These are phyloP conservation scores for Zymoseptoria ardabiliae DNA, from an alignment of 2,329 filamentous ascomycete species.

Conservation along the genomic window DNA sequence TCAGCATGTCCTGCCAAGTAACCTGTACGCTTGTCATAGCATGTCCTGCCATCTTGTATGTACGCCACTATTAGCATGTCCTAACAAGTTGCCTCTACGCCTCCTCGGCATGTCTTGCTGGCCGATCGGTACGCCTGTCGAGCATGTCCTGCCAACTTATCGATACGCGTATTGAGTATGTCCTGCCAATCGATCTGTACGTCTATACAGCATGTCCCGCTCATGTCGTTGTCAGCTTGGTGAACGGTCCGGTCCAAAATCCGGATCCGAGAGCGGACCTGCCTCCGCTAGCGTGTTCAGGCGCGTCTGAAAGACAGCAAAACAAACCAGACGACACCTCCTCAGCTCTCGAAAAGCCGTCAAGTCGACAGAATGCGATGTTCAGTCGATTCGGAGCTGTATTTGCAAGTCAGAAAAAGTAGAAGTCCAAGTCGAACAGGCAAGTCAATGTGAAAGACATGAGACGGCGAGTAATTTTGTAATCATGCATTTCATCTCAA, in stretches of 20 bases:
- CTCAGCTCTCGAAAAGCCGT: background rate
- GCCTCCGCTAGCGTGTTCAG: background rate
- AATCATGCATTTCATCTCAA: constrained; percentile 31
- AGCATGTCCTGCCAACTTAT: too few relatives aligned
- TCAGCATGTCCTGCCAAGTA: too few relatives aligned
- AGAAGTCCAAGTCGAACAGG: background rate
- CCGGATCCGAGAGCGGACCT: background rate
- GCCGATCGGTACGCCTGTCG: too few relatives aligned
- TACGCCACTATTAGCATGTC: too few relatives aligned
- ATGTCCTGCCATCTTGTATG: too few relatives aligned
- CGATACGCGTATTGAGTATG: too few relatives aligned
- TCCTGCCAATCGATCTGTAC: too few relatives aligned
- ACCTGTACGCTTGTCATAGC: too few relatives aligned
- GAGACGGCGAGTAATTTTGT: constrained; percentile 17
- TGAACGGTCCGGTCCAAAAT: background rate
- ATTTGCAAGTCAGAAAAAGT: background rate
- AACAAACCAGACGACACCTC: background rate
- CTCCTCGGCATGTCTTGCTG: too few relatives aligned
- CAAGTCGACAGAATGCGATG: background rate
- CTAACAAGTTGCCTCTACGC: too few relatives aligned
- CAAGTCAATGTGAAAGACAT: constrained; percentile 5
- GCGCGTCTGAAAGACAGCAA: background rate
- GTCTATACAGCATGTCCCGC: too few relatives aligned
- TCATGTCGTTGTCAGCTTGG: too few relatives aligned
- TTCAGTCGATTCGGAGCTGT: background rate